Conservation (phyloP, 306 rosid species). For the Macrotyloma uniflorum region DNA sequence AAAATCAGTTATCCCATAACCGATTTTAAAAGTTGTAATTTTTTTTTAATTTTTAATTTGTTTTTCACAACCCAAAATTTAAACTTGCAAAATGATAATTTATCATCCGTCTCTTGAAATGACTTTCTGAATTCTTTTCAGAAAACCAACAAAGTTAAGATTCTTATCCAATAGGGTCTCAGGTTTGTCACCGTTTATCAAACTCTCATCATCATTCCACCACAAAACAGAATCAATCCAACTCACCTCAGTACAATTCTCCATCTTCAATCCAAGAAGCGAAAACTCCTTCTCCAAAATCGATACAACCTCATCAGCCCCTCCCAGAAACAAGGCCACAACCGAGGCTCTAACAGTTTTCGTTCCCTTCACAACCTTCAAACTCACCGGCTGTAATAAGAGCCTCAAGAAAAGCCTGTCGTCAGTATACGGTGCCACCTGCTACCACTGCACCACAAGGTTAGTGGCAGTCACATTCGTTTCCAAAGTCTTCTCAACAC, state of each 20-base stretch:
- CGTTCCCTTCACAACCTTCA: background rate
- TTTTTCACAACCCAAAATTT: constrained; percentile 45
- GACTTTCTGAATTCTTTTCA: constrained; percentile 41
- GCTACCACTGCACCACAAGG: constrained; percentile 50
- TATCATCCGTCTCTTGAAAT: constrained; percentile 37
- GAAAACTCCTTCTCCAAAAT: constrained; percentile 44
- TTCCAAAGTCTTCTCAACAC: constrained; percentile 34
- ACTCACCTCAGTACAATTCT: constrained; percentile 39
- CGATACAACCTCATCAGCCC: constrained; percentile 37
- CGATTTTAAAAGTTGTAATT: no score
- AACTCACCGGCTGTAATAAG: constrained; percentile 41
- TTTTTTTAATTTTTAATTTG: no score
- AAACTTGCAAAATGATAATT: no score
- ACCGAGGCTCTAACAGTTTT: constrained; percentile 40
- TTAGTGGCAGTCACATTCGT: constrained; percentile 47
- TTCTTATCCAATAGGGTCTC: constrained; percentile 38
- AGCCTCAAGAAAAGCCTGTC: constrained; percentile 46
- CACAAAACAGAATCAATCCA: constrained; percentile 52
- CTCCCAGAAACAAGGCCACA: constrained; percentile 43
- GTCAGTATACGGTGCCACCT: constrained; percentile 47
- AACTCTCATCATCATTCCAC: constrained; percentile 21
- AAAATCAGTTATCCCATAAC: no score
- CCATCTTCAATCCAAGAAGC: constrained; percentile 33
- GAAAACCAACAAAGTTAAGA: constrained; percentile 28
- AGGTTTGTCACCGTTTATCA: constrained; percentile 30